Base-by-base conservation (phyloP, 2,329 filamentous ascomycete species). In the Cladophialophora immunda region DNA sequence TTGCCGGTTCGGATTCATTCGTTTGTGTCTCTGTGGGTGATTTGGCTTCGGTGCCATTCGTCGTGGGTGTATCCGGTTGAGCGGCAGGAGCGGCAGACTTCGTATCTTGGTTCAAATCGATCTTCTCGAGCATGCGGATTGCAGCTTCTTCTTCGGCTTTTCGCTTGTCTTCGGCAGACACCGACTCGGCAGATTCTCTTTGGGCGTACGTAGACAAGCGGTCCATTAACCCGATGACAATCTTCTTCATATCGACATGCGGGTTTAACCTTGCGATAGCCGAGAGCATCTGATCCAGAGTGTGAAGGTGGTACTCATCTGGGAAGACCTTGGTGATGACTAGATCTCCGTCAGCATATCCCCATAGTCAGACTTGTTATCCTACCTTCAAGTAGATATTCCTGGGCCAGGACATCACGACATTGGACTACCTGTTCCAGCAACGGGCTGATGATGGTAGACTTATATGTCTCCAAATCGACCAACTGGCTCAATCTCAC, bases 251-350 rank as follows among this genome's bases (percentile, higher is more conserved):
- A 73, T 99, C 97, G 75, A 99, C 95, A 75, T 98, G 92, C 0
- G 94, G 95, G 75, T 99, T 97, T 41, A 99, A 84, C 65, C 94
- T 87, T 15, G 94, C 93, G 36, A 97, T 97, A 6, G 95, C 95
- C 8, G 91, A 95, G 36, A 99, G 88, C 78, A 99, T 92, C 77
- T 97, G 91, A 76, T 98, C 95, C 34, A 99, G 87, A 0, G 95
- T 99, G 77, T 99, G 94, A 25, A 99, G 87, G 79, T 99, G 96
- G 78, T 94, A 99, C 77, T 99, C 95, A 80, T 99, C 95, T 0
- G 95, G 95, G 82, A 99, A 99, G 60, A 98, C 95, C 79, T 99
- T 96, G 4, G 94, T 99, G 72, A 99, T 97, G 70, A 99, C 95
- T 88, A 69, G 11, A 22, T 22, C 17, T 8, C 32, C 36, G 50